phyloP scores from a whole-genome alignment of 257 asterid species.

The Solanum rostratum region DNA sequence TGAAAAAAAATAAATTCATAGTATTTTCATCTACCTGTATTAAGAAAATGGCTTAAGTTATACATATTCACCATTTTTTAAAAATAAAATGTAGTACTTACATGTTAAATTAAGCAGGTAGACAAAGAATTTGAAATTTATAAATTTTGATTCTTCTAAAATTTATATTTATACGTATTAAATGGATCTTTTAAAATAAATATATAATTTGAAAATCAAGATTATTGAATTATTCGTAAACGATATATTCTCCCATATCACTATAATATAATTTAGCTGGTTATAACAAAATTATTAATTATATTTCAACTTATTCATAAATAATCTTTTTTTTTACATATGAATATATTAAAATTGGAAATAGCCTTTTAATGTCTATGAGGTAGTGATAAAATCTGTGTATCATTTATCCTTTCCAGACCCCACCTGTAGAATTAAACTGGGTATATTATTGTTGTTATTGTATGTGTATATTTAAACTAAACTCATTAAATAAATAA shows the following conservation, averaged over 20 bases:
- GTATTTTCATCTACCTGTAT: neutral
- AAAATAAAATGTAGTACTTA: neutral
- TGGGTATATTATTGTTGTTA: no score
- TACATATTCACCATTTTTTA: neutral
- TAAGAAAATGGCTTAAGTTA: neutral
- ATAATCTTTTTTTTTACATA: no score
- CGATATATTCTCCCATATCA: neutral
- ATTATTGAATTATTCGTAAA: neutral
- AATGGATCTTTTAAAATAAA: neutral
- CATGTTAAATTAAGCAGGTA: neutral
- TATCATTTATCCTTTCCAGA: no score
- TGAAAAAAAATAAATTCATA: neutral
- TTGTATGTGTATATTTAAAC: no score
- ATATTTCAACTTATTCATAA: neutral
- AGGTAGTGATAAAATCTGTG: no score
- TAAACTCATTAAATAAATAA: neutral
- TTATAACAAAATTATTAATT: neutral
- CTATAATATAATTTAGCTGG: neutral
- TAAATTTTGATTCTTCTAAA: neutral
- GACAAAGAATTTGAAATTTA: neutral
- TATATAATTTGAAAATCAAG: neutral
- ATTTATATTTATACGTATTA: neutral
- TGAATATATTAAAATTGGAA: neutral
- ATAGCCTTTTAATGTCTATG: no score
- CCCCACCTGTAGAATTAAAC: fast-evolving